Evolutionary conservation across 2,329 filamentous ascomycete genomes (phyloP), one percentile per base, ranked within the genome.

Genomic region (Cercospora sp.): DNA sequence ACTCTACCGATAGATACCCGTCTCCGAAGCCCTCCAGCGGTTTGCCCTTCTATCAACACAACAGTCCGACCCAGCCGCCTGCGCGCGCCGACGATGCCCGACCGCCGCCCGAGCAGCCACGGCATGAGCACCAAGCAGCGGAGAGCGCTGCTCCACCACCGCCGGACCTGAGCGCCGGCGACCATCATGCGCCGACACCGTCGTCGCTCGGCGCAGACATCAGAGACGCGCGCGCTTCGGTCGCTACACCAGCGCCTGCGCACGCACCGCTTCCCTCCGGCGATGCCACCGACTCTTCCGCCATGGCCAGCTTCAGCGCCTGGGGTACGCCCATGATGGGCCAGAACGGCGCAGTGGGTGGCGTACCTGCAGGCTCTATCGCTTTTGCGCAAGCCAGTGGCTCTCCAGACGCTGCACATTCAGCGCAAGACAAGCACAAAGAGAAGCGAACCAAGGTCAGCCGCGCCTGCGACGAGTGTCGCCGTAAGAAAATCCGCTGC

Each of bases 401-500:
- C 28, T 68, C 70, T 12, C 59, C 70, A 5, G 70, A 74, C 20
- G 60, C 67, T 20, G 71, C 61, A 10, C 66, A 71, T 33, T 59
- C 66, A 13, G 51, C 63, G 5, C 28, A 65, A 9, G 66, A 69
- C 33, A 69, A 73, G n/a, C 66, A 69, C 31, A 69, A 73, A 42
- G 69, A 77, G 70, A 95, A 95, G 78, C 85, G 93, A 67, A 91
- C 90, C 5, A 96, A 96, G 79, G 92, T 95, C 5, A 96, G 93
- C 10, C 87, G 93, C 42, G 93, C 93, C 1, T 97, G 93, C 75
- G 93, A 97, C 76, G 92, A 96, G 77, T 96, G 93, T 77, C 86
- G 93, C 53, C 87, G 93, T 65, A 96, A 96, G 80, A 96, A 87
- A 85, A 92, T 96, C 68, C 92, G 93, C 76, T 97, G 93, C 75